Base-by-base conservation (phyloP, 371 early-diverging fungal genomes). In the Mucor velutinosus region DNA sequence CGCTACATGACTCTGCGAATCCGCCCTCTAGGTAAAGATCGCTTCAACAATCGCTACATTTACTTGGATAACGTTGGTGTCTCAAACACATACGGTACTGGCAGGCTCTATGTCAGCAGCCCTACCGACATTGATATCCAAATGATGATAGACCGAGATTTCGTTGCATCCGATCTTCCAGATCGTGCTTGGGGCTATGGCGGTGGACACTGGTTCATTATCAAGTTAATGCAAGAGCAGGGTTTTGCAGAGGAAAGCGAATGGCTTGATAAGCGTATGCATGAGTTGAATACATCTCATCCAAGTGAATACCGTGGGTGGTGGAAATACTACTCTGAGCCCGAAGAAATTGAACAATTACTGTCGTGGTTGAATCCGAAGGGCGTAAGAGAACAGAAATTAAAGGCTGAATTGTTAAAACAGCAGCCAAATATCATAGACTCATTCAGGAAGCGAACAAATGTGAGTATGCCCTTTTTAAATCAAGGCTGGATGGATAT, bases 11-110 rank as follows among this genome's bases (percentile, higher is more conserved):
- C 89, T 0, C 81, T 89, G 4, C 86, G 95, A 1, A 75, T 94
- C 45, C 76, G 78, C 19, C 91, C 93, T 0, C 67, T 97, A 27
- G 97, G 96, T 27, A 73, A 74, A 55, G 97, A 97, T 76, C 81
- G 97, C n/a, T 95, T 86, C 73, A 86, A 83, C 61, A 94, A 92
- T 74, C 86, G 89, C 27, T 97, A 97, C 71, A 92, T 91, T 76
- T 95, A 89, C 76, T 86, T 95, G 70, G 97, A 97, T 63, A 87
- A 86, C 43, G 75, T 88, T 27, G 89, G 89, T 27, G 86, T 87
- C 23, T 80, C 86, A 17, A 80, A 83, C 37, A 75, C 80, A 7
- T 82, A 82, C 65, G 88, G 86, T 21, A 82, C 90, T 7, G 91
- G 90, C 21, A 79, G 91, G 7, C 47, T 93, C 0, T 87, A 88